phyloP scores from a whole-genome alignment of 2,329 filamentous ascomycete genomes.

The Trichoderma afroharzianum region DNA sequence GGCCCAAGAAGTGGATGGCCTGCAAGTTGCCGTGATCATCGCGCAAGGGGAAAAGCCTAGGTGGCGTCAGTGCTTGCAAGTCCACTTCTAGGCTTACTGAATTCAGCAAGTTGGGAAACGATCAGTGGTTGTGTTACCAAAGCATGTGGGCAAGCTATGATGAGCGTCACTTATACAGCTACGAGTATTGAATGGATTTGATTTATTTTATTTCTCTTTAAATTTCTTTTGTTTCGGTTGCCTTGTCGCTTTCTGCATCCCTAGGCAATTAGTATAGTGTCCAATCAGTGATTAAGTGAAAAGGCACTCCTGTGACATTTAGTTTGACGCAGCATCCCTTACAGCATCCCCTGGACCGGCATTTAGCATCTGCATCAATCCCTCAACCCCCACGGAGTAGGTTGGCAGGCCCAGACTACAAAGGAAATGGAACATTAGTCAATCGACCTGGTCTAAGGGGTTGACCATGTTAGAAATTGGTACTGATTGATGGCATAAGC shows the following conservation, averaged over 20 bases:
- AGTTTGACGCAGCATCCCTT: background rate
- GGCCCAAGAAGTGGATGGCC: slow-evolving; percentile 10
- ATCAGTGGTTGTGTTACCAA: background rate
- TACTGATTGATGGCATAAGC: background rate
- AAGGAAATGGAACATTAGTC: background rate
- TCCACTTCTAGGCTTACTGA: background rate
- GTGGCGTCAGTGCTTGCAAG: background rate
- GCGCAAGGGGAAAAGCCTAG: background rate
- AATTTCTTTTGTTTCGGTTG: background rate
- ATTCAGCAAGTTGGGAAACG: background rate
- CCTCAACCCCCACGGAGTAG: background rate
- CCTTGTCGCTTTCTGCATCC: background rate
- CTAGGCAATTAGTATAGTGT: background rate
- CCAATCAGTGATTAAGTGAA: background rate
- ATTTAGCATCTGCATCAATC: background rate
- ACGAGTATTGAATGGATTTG: background rate
- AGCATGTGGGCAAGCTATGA: background rate
- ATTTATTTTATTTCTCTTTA: background rate
- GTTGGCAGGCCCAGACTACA: background rate
- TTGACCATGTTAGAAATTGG: background rate
- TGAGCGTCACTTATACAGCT: background rate
- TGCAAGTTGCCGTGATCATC: slow-evolving; percentile 10
- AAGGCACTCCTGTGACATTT: background rate
- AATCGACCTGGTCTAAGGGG: background rate
- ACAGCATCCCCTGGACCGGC: background rate